A percentile compares a stretch with the other conserved stretches of the same genome.
phyloP scores from a whole-genome alignment of 176 grass and related monocot species.

The Hsuehochloa calcarea region DNA sequence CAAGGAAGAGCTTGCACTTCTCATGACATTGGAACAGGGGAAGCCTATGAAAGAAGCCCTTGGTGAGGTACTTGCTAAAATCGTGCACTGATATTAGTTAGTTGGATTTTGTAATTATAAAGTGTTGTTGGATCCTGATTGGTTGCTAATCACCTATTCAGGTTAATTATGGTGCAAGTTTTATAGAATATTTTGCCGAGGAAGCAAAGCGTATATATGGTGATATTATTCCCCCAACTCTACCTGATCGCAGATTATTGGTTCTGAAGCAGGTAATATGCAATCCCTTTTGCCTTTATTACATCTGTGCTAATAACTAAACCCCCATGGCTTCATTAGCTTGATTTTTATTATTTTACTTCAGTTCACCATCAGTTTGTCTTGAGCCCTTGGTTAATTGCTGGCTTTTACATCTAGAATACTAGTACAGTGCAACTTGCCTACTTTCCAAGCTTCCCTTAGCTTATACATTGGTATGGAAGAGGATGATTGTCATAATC shows the following conservation, averaged over 20 bases:
- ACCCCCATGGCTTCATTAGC: neutral
- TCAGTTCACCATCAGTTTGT: neutral
- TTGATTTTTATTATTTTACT: constrained; percentile 1
- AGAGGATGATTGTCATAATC: neutral
- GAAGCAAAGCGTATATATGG: constrained; percentile 95
- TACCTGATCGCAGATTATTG: constrained; percentile 77
- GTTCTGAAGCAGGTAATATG: constrained; percentile 78
- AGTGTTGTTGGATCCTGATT: constrained; percentile 19
- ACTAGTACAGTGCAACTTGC: neutral
- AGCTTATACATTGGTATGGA: constrained; percentile 8
- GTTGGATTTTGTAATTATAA: constrained; percentile 19
- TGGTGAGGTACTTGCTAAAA: constrained; percentile 67
- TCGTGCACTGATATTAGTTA: constrained; percentile 12
- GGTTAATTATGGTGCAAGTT: constrained; percentile 90
- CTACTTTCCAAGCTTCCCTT: neutral
- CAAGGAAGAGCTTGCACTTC: constrained; percentile 91
- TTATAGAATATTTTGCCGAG: constrained; percentile 93
- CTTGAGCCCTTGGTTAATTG: neutral
- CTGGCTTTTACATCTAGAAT: neutral
- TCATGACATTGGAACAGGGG: constrained; percentile 88
- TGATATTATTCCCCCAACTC: constrained; percentile 87
- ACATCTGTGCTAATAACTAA: constrained; percentile 1
- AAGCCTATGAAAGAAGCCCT: constrained; percentile 95
- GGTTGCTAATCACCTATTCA: constrained; percentile 33
- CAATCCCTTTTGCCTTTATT: constrained; percentile 17